Evolutionary conservation across 2,329 filamentous ascomycete genomes (phyloP), one percentile per base, ranked within the genome.

Genomic region (Sarocladium kiliense): DNA sequence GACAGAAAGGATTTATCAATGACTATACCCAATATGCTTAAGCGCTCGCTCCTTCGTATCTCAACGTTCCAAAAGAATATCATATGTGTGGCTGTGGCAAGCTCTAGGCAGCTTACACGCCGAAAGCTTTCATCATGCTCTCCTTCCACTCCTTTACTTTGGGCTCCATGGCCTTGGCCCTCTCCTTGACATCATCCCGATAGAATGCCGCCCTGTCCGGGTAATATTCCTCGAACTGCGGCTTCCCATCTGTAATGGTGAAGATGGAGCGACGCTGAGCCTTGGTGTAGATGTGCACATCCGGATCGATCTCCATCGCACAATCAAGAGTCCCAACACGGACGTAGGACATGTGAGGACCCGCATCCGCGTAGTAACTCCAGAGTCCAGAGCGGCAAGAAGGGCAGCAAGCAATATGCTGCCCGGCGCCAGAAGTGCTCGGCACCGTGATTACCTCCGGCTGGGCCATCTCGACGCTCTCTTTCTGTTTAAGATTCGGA

Each of bases 271-370:
- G 59, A 57, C 65, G 58, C 55, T 72, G 75, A 55, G 67, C 72
- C 32, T 64, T 61, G 18, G 67, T 70, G 57, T 65, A 79, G 53
- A 77, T 74, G 62, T 79, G 75, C 19, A 73, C 67, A 60, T 77
- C 73, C 1, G 75, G 75, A n/a, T 67, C 65, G 7, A 74, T 59
- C 54, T 67, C 61, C 58, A 66, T 64, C 6, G 69, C 64, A 14
- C 62, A 59, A 61, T 77, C 76, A 49, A 79, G 65, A 11, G 76
- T 78, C 2, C 76, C 75, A 25, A 68, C 71, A 37, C 73, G 69
- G 10, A 80, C 59, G 58, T 71, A 77, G 16, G 65, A 62, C 11
- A 71, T 54, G 54, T 65, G 45, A 7, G 61, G 60, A 2, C 68
- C 67, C 12, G 57, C 58, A 36, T 66, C 67, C 12, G 51, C 64